Conservation (phyloP, 1,284 basidiomycete genomes). For the Athelia sp. region DNA sequence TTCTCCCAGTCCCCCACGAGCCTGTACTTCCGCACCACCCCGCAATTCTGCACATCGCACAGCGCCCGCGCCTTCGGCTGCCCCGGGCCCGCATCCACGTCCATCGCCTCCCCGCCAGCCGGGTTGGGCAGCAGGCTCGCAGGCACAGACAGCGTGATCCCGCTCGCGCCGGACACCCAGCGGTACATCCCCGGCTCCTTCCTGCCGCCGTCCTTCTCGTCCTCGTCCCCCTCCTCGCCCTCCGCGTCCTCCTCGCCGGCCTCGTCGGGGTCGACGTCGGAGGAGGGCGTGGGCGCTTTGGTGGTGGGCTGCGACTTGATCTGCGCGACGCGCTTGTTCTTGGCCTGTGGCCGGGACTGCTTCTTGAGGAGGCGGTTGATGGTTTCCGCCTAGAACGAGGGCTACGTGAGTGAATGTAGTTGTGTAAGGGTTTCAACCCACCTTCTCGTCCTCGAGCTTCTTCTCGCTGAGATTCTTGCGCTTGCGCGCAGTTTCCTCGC, state of each 20-base stretch:
- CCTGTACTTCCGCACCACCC: conserved; percentile 40
- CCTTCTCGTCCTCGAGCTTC: conserved; percentile 91
- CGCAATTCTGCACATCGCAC: conserved; percentile 47
- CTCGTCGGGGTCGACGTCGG: conserved; percentile 10
- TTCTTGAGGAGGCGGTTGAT: conserved; percentile 91
- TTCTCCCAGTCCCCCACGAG: conserved; percentile 41
- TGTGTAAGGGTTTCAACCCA: conserved; percentile 19
- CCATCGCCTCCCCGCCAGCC: conserved; percentile 7
- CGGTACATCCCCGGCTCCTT: conserved; percentile 50
- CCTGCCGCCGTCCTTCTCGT: conserved; percentile 24
- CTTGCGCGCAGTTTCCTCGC: conserved; percentile 84
- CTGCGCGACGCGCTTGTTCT: conserved; percentile 50
- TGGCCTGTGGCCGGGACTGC: conserved; percentile 59
- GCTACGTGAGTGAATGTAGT: background rate
- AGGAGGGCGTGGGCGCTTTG: no score
- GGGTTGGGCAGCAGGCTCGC: conserved; percentile 25
- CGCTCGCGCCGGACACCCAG: conserved; percentile 47
- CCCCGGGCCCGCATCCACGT: conserved; percentile 14
- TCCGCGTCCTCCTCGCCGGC: conserved; percentile 22
- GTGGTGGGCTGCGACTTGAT: no score
- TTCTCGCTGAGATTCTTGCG: conserved; percentile 85
- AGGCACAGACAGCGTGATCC: conserved; percentile 52
- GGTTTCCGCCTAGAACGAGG: conserved; percentile 63
- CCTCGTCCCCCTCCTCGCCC: conserved; percentile 19
- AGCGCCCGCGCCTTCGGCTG: conserved; percentile 7